A percentile compares a stretch with the other conserved stretches of the same genome.
These are phyloP conservation scores for Miscanthus lutarioriparius DNA, from an alignment of 176 grass and related monocot species.

Conservation along the genomic window DNA sequence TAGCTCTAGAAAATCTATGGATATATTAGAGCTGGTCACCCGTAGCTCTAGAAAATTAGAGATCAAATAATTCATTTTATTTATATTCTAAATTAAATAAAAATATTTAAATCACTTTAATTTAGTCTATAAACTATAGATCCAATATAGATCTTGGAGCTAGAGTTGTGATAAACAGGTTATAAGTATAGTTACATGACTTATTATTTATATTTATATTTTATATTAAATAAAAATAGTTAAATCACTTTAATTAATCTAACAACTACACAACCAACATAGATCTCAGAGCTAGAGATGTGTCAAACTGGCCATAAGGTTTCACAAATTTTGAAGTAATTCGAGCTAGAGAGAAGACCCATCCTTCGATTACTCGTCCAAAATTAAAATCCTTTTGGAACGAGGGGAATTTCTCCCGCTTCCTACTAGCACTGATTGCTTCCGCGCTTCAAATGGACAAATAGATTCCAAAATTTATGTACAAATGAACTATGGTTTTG, in stretches of 20 bases:
- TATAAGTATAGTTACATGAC: not conserved
- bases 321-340: not conserved
- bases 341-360: not conserved
- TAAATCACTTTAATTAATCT: not conserved
- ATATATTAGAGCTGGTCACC: not conserved
- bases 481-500: not conserved
- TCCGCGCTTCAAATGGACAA: not conserved
- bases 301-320: not conserved
- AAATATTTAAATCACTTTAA: too few relatives aligned
- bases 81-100: too few relatives aligned
- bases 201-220: not conserved
- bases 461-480: not conserved
- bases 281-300: not conserved
- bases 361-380: not conserved
- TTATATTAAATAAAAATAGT: not conserved
- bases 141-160: not conserved
- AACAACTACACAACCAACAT: not conserved
- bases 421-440: not conserved
- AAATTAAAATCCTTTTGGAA: not conserved
- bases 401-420: not conserved
- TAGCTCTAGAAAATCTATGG: not conserved
- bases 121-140: not conserved
- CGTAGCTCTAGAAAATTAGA: not conserved
- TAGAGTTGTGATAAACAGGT: not conserved
- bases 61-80: not conserved